Conservation (phyloP, 2,329 filamentous ascomycete genomes). For the Penicillium thymicola region DNA sequence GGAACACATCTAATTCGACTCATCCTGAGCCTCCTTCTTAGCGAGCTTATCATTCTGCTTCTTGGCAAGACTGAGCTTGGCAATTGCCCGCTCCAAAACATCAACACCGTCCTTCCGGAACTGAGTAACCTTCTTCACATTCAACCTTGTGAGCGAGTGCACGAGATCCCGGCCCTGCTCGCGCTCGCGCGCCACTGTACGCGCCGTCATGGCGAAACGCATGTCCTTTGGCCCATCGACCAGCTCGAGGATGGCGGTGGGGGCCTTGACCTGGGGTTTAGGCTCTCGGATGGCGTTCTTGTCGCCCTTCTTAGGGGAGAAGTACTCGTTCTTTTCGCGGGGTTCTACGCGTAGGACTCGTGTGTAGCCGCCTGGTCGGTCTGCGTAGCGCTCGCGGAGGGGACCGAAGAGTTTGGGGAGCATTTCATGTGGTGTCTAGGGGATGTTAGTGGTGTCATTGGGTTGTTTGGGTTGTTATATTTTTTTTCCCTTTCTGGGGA, state of each 20-base stretch:
- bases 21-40: conserved; percentile 28
- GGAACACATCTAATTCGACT: conserved; percentile 1
- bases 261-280: conserved; percentile 68
- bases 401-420: conserved; percentile 85
- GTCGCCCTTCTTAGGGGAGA: conserved; percentile 15
- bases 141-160: conserved; percentile 70
- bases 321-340: conserved; percentile 53
- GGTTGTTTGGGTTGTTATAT: too few relatives aligned
- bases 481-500: background rate
- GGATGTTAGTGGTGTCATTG: conserved; percentile 1
- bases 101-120: conserved; percentile 66
- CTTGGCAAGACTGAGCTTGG: conserved; percentile 53
- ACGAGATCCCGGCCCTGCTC: conserved; percentile 54
- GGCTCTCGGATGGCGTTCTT: conserved; percentile 15
- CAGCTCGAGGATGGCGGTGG: conserved; percentile 86
- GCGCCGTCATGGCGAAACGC: conserved; percentile 90
- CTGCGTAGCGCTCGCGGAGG: conserved; percentile 73
- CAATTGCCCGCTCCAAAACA: conserved; percentile 62
- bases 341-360: conserved; percentile 90
- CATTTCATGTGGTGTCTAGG: conserved; percentile 41
- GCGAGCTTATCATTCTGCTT: conserved; percentile 31
- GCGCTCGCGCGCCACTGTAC: conserved; percentile 65
- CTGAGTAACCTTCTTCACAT: conserved; percentile 77
- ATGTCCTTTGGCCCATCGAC: conserved; percentile 93
- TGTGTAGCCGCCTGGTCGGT: conserved; percentile 87